phyloP scores from a whole-genome alignment of 306 rosid species.

The Purshia tridentata region DNA sequence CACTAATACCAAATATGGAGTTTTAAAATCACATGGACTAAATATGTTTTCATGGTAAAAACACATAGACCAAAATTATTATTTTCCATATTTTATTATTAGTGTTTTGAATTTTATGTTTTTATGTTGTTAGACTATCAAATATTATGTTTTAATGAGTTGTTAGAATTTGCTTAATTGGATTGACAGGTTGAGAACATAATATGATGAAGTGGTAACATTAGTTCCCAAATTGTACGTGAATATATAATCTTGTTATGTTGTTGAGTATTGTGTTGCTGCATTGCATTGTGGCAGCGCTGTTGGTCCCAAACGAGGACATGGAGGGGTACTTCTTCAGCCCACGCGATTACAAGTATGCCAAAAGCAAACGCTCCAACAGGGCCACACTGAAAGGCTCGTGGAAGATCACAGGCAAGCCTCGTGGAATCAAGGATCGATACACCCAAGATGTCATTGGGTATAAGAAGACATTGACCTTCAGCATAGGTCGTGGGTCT shows the following conservation, averaged over 20 bases:
- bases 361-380: slow-evolving; percentile 31
- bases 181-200: too few relatives aligned
- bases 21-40: too few relatives aligned
- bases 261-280: not conserved
- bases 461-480: slow-evolving; percentile 62
- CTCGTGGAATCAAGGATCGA: slow-evolving; percentile 27
- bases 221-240: not conserved
- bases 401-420: slow-evolving; percentile 69
- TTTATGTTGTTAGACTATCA: too few relatives aligned
- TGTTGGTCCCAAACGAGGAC: slow-evolving; percentile 10
- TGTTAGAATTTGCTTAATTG: too few relatives aligned
- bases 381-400: slow-evolving; percentile 53
- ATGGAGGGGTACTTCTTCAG: slow-evolving; percentile 61
- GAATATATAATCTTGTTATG: not conserved
- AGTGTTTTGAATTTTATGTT: too few relatives aligned
- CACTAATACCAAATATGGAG: too few relatives aligned
- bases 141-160: too few relatives aligned
- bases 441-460: slow-evolving; percentile 44
- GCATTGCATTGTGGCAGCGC: too few relatives aligned
- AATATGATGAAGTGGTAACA: too few relatives aligned
- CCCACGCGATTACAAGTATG: slow-evolving; percentile 34
- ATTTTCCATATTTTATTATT: too few relatives aligned
- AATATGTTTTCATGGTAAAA: too few relatives aligned
- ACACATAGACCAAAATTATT: too few relatives aligned
- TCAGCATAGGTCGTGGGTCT: slow-evolving; percentile 35